Evolutionary conservation across 345 rosid species (phyloP).

Genomic region (Erodium maritimum): DNA sequence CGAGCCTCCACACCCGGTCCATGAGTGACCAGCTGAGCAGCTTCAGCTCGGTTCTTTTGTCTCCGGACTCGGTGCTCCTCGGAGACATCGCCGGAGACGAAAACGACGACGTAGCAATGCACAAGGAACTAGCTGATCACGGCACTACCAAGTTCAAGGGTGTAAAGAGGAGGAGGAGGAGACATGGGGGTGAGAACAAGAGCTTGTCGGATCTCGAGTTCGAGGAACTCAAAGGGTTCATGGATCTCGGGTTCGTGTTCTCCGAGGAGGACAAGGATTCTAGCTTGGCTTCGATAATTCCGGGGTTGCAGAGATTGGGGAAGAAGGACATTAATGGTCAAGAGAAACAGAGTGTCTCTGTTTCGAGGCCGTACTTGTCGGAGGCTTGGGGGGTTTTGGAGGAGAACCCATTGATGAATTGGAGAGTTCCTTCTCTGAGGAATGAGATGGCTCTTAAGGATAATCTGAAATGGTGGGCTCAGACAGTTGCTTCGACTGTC

Average conservation of each 20-base stretch:
- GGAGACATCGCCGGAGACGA: slow-evolving; percentile 17
- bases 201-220: slow-evolving; percentile 63
- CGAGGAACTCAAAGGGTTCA: slow-evolving; percentile 74
- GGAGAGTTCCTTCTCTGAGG: slow-evolving; percentile 39
- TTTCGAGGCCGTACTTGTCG: slow-evolving; percentile 65
- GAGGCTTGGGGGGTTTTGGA: slow-evolving; percentile 70
- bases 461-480: slow-evolving; percentile 63
- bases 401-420: slow-evolving; percentile 39
- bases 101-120: slow-evolving; percentile 4
- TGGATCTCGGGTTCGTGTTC: slow-evolving; percentile 87
- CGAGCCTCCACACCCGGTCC: slow-evolving; percentile 28
- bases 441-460: slow-evolving; percentile 55
- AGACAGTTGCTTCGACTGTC: slow-evolving; percentile 54
- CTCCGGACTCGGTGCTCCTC: slow-evolving; percentile 39
- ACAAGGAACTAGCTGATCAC: too few relatives aligned
- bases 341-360: slow-evolving; percentile 10
- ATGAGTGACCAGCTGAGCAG: slow-evolving; percentile 41
- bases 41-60: slow-evolving; percentile 17
- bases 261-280: slow-evolving; percentile 62
- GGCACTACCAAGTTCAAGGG: not conserved
- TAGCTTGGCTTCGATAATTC: slow-evolving; percentile 58
- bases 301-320: slow-evolving; percentile 53
- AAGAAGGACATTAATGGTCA: slow-evolving; percentile 22
- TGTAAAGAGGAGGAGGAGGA: slow-evolving; percentile 8
- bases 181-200: slow-evolving; percentile 29